Conservation (phyloP, 2,329 filamentous ascomycete species). For the Aspergillus chevalieri region DNA sequence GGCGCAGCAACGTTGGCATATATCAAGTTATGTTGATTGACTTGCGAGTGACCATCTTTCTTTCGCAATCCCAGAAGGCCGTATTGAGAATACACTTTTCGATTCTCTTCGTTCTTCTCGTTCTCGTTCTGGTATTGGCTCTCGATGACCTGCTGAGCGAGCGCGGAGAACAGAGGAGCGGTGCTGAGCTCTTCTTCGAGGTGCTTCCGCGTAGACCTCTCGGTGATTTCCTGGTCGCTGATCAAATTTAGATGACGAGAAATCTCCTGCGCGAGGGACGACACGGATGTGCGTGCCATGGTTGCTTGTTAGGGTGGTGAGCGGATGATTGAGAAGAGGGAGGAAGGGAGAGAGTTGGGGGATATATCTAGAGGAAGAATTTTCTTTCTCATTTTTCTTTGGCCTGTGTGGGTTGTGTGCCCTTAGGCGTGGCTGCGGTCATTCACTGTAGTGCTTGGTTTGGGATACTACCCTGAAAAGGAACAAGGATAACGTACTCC, state of each 20-base stretch:
- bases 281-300: neutral
- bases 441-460: neutral
- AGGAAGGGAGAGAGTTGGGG: neutral
- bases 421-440: neutral
- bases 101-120: neutral
- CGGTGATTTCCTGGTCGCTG: neutral
- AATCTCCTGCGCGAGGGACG: neutral
- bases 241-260: neutral
- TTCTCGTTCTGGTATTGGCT: neutral
- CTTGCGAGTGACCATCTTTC: neutral
- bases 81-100: neutral
- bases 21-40: neutral
- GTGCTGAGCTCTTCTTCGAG: constrained; percentile 1
- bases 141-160: neutral
- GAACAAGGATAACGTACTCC: too few species aligned
- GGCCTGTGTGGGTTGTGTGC: neutral
- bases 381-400: neutral
- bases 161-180: constrained; percentile 1
- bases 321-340: too few species aligned
- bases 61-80: neutral
- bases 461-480: too few species aligned
- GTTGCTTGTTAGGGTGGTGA: neutral
- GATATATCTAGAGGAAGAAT: neutral
- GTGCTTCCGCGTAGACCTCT: neutral
- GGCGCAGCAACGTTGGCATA: neutral